Base-by-base conservation (phyloP, 148 eudicot genomes). In the Fagopyrum esculentum region DNA sequence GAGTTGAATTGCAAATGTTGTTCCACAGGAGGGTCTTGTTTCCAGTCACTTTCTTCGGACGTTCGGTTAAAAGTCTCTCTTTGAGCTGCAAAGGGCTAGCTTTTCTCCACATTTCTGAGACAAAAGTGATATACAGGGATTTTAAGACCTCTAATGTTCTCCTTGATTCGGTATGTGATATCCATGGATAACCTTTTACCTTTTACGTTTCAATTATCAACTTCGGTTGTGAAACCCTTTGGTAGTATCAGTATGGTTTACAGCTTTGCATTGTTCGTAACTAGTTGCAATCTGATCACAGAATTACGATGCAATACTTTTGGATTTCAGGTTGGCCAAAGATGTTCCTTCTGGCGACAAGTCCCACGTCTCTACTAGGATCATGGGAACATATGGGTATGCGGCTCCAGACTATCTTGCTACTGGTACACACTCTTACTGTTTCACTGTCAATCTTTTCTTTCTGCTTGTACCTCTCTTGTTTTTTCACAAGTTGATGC, bases 11-110 rank as follows among this genome's bases (percentile, higher is more conserved):
- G 73, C 30, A 16, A 70, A 70, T 70, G 45, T n/a, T 47, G 16
- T 17, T 46, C 30, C 9, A 17, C 54, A 71, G 74, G 98, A 96
- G 98, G 96, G 43, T 93, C 97, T 19, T 91, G 89, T 76, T 93
- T 90, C 80, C 98, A 93, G 77, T 93, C 98, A 26, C 93, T 93
- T 74, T 89, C 98, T 16, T 93, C 96, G 98, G 85, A 77, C 49
- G 91, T 90, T 69, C 87, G 98, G 0, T 72, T 93, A 81, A 90
- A 93, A 78, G 96, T 86, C 51, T 89, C 98, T 78, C 84, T 87
- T 54, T 96, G 92, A 57, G 98, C 98, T 72, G 98, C 98, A 26
- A 89, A 86, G 78, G 98, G 29, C 96, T 92, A 57, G 98, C 96
- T 71, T 92, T 88, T 82, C 93, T 93, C 77, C 98, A 93, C 74